Evolutionary conservation across 2,329 filamentous ascomycete species (phyloP), one percentile per base, ranked within the genome.

Genomic region (Microsporum audouinii): DNA sequence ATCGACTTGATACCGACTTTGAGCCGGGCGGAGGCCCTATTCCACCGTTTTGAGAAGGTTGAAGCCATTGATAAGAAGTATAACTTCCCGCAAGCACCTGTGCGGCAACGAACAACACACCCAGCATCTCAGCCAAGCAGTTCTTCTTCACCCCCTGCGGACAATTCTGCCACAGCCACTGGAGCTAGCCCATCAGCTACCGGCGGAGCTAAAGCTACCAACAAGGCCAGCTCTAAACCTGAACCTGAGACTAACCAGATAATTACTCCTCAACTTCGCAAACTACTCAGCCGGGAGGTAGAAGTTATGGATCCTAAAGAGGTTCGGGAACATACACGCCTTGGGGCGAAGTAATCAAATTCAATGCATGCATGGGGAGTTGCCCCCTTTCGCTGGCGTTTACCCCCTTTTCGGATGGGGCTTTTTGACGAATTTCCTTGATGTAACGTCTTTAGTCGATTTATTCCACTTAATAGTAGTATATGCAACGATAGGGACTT

Each of bases 31-130:
- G 94, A 99, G 74, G 83, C 85, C 0, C 83, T 99, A 2, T 99
- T 95, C 79, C 85, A 84, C 64, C 86, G 88, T 57, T 99, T 96
- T 75, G 87, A 95, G 69, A 83, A 89, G 1, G 88, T 99, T 8
- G 90, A 97, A 69, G 88, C 89, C 0, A 87, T 96, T 39, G 95
- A 99, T 74, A 92, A 94, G 76, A 95, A 94, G 73, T 81, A 87
- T 58, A 91, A 89, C 69, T 95, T 96, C 67, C 91, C 91, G 0
- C 76, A 79, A 0, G 84, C 81, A 61, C 71, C 76, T 69, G 63
- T 65, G 27, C 64, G 64, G n/a, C 62, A 64, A 53, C 55, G 64
- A 14, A 57, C 36, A 27, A 63, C 59, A 45, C 53, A 41, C 8
- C 41, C 51, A 5, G 10, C 57, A 39, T 14, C 58, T 12, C 63